Conservation (phyloP, 345 rosid genomes). For the Eucalyptus paniculata region DNA sequence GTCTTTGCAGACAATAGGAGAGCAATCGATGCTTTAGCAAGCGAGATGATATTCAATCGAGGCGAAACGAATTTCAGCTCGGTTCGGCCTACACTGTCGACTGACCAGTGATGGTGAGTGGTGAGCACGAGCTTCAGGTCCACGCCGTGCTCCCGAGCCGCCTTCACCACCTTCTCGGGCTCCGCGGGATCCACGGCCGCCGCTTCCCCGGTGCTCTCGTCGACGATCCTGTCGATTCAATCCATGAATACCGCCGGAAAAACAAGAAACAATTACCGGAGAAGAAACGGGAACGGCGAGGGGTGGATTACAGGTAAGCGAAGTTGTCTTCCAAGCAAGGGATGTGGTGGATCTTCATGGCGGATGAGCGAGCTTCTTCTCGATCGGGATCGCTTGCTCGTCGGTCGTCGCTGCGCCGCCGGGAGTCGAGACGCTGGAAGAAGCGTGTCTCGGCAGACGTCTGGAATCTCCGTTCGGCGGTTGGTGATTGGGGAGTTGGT, state of each 20-base stretch:
- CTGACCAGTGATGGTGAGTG: conserved; percentile 89
- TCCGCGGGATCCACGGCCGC: conserved; percentile 98
- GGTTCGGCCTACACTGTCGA: neutral
- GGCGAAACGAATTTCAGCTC: neutral
- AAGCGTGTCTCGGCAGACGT: neutral
- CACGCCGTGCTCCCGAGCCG: conserved; percentile 32
- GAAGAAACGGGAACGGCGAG: neutral
- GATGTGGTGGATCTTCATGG: conserved; percentile 51
- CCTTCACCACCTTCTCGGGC: conserved; percentile 49
- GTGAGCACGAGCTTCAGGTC: conserved; percentile 67
- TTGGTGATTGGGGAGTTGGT: neutral
- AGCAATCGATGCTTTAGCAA: neutral
- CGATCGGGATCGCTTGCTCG: neutral
- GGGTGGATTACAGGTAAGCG: conserved; percentile 50
- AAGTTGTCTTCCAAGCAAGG: conserved; percentile 91
- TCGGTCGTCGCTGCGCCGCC: neutral
- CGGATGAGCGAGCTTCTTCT: neutral
- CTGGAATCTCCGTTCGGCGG: neutral
- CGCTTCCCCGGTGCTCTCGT: conserved; percentile 69
- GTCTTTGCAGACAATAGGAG: neutral
- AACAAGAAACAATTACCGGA: neutral
- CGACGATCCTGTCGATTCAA: conserved; percentile 39
- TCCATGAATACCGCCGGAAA: neutral
- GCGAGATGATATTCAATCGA: neutral
- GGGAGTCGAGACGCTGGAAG: neutral